These are phyloP conservation scores for Trichoderma sp. DNA, from an alignment of 2,329 filamentous ascomycete genomes.

Conservation along the genomic window DNA sequence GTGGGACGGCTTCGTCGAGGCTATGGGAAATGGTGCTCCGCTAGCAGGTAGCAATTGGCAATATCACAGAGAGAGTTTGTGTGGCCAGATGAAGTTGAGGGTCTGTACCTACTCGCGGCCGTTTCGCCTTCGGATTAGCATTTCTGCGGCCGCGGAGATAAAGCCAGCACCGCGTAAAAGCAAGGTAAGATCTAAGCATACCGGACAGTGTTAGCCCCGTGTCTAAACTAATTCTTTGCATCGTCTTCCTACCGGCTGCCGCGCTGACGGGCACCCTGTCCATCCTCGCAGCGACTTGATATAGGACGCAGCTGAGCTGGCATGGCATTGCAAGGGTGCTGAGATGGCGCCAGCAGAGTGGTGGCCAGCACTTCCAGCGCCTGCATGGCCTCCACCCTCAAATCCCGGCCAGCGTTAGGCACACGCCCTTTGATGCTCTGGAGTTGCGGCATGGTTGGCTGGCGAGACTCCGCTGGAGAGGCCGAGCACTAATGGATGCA, in stretches of 20 bases:
- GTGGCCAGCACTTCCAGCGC: not conserved
- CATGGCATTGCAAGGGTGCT: not conserved
- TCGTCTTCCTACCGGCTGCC: not conserved
- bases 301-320: constrained; percentile 4
- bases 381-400: not conserved
- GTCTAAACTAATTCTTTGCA: not conserved
- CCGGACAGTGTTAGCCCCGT: constrained; percentile 8
- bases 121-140: not conserved
- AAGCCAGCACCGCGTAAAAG: not conserved
- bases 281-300: constrained; percentile 1
- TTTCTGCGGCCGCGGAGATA: constrained; percentile 6
- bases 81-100: not conserved
- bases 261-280: not conserved
- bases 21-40: not conserved
- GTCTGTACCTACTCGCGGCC: not conserved
- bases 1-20: not conserved
- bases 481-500: not conserved
- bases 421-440: constrained; percentile 14
- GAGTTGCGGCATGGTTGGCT: constrained; percentile 2
- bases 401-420: not conserved
- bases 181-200: constrained; percentile 21
- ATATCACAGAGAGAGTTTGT: not conserved
- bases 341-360: constrained; percentile 14
- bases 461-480: constrained; percentile 3
- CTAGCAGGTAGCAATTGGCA: constrained; percentile 10